A percentile compares a stretch with the other conserved stretches of the same genome.
phyloP scores from a whole-genome alignment of 345 rosid genomes.

The Pseudoturritis turrita region DNA sequence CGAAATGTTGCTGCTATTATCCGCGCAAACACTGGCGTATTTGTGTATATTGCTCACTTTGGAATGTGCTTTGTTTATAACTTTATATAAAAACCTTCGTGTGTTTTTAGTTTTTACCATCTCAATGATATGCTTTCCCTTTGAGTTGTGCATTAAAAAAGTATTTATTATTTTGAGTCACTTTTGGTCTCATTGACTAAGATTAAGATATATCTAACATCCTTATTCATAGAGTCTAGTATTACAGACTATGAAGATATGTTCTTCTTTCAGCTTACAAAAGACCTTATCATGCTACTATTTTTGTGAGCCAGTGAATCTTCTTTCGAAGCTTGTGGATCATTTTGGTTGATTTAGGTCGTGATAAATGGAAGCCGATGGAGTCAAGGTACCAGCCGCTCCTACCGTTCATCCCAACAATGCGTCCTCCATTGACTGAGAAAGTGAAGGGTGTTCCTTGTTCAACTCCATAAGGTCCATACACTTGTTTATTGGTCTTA shows the following conservation, averaged over 20 bases:
- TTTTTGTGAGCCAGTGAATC: slow-evolving; percentile 47
- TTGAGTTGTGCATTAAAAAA: slow-evolving; percentile 4
- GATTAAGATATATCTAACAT: slow-evolving; percentile 9
- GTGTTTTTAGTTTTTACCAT: slow-evolving; percentile 9
- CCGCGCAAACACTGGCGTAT: slow-evolving; percentile 1
- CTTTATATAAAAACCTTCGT: slow-evolving; percentile 5
- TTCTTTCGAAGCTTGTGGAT: slow-evolving; percentile 46
- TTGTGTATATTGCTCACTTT: slow-evolving; percentile 25
- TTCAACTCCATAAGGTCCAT: slow-evolving; percentile 68
- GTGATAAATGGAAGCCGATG: slow-evolving; percentile 54
- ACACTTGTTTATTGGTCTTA: slow-evolving; percentile 56
- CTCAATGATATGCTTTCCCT: slow-evolving; percentile 7
- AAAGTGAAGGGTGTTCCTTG: slow-evolving; percentile 70
- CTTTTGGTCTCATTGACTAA: background rate
- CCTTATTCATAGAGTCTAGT: slow-evolving; percentile 1
- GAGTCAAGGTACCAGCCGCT: slow-evolving; percentile 76
- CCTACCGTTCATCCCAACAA: slow-evolving; percentile 66
- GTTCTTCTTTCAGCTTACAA: background rate
- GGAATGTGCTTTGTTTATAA: slow-evolving; percentile 22
- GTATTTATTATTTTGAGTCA: background rate
- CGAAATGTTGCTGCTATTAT: slow-evolving; percentile 7
- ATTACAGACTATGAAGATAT: background rate
- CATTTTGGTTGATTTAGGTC: slow-evolving; percentile 39
- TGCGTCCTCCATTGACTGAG: slow-evolving; percentile 45
- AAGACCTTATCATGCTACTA: background rate